Conservation (phyloP, 805 yeast species). For the Metschnikowia baotianmanensis region DNA sequence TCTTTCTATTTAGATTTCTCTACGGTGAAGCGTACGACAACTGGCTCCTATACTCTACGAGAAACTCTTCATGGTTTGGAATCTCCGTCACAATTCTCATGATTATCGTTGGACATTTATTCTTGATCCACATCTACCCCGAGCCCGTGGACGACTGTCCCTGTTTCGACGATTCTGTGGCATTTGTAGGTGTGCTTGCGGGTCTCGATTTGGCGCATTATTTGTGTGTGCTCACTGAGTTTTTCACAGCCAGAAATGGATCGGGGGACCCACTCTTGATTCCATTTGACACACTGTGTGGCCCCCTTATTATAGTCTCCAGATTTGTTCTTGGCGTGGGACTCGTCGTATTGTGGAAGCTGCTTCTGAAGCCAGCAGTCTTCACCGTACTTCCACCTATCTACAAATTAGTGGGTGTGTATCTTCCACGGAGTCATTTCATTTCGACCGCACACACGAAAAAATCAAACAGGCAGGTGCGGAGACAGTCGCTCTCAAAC, state of each 20-base stretch:
- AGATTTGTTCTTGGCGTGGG: constrained; percentile 63
- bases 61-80: constrained; percentile 21
- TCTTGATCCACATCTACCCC: constrained; percentile 66
- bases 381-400: constrained; percentile 58
- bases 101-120: constrained; percentile 42
- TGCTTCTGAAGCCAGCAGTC: constrained; percentile 64
- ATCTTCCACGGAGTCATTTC: constrained; percentile 39
- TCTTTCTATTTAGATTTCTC: constrained; percentile 47
- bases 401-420: constrained; percentile 42
- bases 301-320: constrained; percentile 23
- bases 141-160: constrained; percentile 93
- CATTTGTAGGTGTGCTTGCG: constrained; percentile 82
- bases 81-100: constrained; percentile 33
- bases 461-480: constrained; percentile 31
- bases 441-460: constrained; percentile 37
- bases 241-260: constrained; percentile 21
- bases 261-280: constrained; percentile 34
- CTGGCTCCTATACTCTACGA: constrained; percentile 31
- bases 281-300: constrained; percentile 21
- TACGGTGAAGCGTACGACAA: constrained; percentile 47
- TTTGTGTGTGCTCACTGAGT: constrained; percentile 36
- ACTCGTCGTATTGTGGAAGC: constrained; percentile 70
- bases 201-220: constrained; percentile 72
- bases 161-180: constrained; percentile 92
- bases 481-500: constrained; percentile 41